A percentile compares a stretch with the other conserved stretches of the same genome.
Evolutionary conservation across 495 filamentous ascomycete genomes (phyloP).

Genomic region (Clavariopsis aquatica): DNA sequence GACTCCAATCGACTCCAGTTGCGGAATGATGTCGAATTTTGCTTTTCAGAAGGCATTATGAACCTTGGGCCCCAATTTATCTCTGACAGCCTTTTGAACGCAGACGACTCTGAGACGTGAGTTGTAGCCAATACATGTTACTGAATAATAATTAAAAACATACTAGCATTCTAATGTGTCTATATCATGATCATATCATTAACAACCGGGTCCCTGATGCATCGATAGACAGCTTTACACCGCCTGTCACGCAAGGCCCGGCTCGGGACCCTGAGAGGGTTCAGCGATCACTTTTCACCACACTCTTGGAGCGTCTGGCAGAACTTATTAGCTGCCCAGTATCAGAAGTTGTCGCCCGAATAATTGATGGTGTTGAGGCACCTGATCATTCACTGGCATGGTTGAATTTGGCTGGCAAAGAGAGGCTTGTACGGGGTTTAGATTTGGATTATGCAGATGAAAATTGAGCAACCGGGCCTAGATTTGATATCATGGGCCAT

Average conservation of each 20-base stretch:
- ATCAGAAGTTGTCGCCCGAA: background rate
- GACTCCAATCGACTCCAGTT: conserved; percentile 13
- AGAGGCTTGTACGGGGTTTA: conserved; percentile 8
- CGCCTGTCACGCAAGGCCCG: conserved; percentile 23
- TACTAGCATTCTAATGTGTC: conserved; percentile 1
- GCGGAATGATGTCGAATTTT: conserved; percentile 22
- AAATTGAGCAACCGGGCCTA: background rate
- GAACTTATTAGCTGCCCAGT: conserved; percentile 3
- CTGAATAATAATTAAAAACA: background rate
- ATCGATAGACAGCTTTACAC: background rate
- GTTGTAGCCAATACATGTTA: background rate
- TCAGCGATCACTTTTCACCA: conserved; percentile 1
- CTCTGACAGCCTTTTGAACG: conserved; percentile 3
- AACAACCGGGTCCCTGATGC: conserved; percentile 7
- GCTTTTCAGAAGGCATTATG: conserved; percentile 21
- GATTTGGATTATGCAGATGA: conserved; percentile 53
- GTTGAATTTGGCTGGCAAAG: conserved; percentile 12
- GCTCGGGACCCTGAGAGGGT: background rate
- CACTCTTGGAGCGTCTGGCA: conserved; percentile 17
- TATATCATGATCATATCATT: conserved; percentile 26
- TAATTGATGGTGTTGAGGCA: conserved; percentile 1
- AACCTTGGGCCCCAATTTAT: conserved; percentile 20
- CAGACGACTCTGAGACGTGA: conserved; percentile 4
- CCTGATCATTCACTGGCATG: conserved; percentile 19
- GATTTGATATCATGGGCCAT: too few relatives aligned